Percentiles rank a stretch among this genome's conserved stretches.
These are phyloP conservation scores for Gyrodon lividus DNA, from an alignment of 768 basidiomycete species.

Conservation along the genomic window DNA sequence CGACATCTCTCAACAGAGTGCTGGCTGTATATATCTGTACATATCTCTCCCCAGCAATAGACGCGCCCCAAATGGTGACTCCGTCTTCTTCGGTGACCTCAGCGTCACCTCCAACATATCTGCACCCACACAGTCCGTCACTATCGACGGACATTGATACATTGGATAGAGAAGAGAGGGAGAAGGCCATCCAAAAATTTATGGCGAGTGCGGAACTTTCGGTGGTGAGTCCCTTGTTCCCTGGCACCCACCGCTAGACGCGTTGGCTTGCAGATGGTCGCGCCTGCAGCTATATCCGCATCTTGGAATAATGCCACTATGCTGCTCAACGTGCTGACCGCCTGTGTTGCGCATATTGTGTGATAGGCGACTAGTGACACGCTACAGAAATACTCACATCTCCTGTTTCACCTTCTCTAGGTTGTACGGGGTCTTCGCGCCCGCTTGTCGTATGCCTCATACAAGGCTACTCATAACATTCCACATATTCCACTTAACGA, in stretches of 20 bases:
- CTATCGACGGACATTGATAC: constrained; percentile 41
- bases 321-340: constrained; percentile 1
- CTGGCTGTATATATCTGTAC: constrained; percentile 19
- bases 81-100: constrained; percentile 82
- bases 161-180: constrained; percentile 56
- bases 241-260: constrained; percentile 39
- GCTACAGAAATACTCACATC: constrained; percentile 18
- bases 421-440: constrained; percentile 79
- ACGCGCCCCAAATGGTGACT: constrained; percentile 61
- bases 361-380: constrained; percentile 8
- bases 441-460: constrained; percentile 79
- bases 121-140: constrained; percentile 43
- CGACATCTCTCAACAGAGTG: constrained; percentile 8
- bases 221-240: constrained; percentile 56
- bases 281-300: constrained; percentile 15
- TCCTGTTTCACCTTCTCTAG: constrained; percentile 44
- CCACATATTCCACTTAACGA: constrained; percentile 65
- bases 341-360: constrained; percentile 5
- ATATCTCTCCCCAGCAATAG: constrained; percentile 13
- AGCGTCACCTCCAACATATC: constrained; percentile 72
- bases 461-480: constrained; percentile 77
- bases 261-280: constrained; percentile 38
- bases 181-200: constrained; percentile 72
- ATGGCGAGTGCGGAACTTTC: constrained; percentile 76
- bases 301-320: constrained; percentile 4